phyloP scores from a whole-genome alignment of 2,329 filamentous ascomycete genomes.

The Colletotrichum orchidophilum region DNA sequence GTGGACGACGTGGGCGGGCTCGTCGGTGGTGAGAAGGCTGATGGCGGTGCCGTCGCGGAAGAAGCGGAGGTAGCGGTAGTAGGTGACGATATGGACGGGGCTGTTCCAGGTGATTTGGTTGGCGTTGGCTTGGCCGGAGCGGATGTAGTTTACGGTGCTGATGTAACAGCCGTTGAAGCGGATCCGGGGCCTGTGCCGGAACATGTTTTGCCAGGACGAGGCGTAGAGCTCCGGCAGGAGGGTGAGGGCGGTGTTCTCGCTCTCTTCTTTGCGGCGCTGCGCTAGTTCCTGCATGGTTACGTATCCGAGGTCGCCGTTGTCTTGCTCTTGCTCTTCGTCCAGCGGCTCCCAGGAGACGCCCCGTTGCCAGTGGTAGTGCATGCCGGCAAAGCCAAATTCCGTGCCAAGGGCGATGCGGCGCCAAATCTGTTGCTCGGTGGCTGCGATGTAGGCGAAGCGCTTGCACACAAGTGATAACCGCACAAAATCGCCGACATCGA shows the following conservation, averaged over 20 bases:
- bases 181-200: conserved; percentile 83
- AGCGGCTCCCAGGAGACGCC: conserved; percentile 66
- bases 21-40: conserved; percentile 80
- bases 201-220: conserved; percentile 73
- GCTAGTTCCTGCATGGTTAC: conserved; percentile 50
- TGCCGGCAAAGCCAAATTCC: conserved; percentile 81
- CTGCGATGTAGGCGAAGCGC: conserved; percentile 83
- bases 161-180: conserved; percentile 98
- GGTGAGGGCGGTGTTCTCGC: conserved; percentile 48
- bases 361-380: conserved; percentile 82
- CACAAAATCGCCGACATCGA: conserved; percentile 80
- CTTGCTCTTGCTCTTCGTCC: conserved; percentile 44
- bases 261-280: conserved; percentile 44
- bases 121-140: conserved; percentile 77
- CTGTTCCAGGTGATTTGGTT: conserved; percentile 79
- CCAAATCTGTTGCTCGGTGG: conserved; percentile 89
- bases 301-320: conserved; percentile 42
- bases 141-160: conserved; percentile 93
- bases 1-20: conserved; percentile 89
- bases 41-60: conserved; percentile 89
- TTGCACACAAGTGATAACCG: conserved; percentile 86
- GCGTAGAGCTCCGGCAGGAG: conserved; percentile 57
- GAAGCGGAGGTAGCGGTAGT: conserved; percentile 96
- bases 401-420: conserved; percentile 74
- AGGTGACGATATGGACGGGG: conserved; percentile 95